A percentile compares a stretch with the other conserved stretches of the same genome.
phyloP scores from a whole-genome alignment of 768 basidiomycete genomes.

The Russula dissimulans region DNA sequence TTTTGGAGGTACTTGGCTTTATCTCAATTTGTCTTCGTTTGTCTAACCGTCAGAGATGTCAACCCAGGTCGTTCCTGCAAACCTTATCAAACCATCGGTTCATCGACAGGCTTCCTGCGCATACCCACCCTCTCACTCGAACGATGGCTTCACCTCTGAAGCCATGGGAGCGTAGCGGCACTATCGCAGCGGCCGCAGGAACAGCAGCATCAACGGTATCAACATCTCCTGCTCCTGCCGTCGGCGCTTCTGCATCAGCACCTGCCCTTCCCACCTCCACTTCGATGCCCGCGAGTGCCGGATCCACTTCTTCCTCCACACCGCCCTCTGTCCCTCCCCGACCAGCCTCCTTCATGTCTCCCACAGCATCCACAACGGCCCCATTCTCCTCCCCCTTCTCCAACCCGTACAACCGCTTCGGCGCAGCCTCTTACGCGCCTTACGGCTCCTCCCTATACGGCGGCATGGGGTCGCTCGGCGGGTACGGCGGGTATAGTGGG shows the following conservation, averaged over 20 bases:
- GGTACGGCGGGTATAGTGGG: conserved; percentile 34
- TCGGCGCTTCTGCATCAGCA: conserved; percentile 42
- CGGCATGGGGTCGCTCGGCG: conserved; percentile 33
- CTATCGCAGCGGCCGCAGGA: conserved; percentile 19
- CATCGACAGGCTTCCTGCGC: background rate
- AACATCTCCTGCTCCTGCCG: conserved; percentile 38
- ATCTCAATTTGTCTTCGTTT: too few relatives aligned
- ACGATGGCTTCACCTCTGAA: conserved; percentile 80
- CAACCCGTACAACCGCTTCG: conserved; percentile 37
- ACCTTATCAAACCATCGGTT: background rate
- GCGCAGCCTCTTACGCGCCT: conserved; percentile 22
- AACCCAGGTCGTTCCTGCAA: background rate
- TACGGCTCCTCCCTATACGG: conserved; percentile 41
- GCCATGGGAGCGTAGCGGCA: conserved; percentile 68
- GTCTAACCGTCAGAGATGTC: too few relatives aligned
- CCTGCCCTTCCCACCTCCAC: background rate
- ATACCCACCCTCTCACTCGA: background rate
- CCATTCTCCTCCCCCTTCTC: conserved; percentile 28
- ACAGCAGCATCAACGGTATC: conserved; percentile 20
- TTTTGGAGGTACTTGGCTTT: background rate
- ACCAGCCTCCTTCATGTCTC: conserved; percentile 40
- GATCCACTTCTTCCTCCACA: background rate
- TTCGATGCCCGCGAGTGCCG: background rate
- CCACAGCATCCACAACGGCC: conserved; percentile 26
- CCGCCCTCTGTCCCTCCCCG: conserved; percentile 48